Base-by-base conservation (phyloP, 345 rosid species). In the Eucalyptus pauciflora region DNA sequence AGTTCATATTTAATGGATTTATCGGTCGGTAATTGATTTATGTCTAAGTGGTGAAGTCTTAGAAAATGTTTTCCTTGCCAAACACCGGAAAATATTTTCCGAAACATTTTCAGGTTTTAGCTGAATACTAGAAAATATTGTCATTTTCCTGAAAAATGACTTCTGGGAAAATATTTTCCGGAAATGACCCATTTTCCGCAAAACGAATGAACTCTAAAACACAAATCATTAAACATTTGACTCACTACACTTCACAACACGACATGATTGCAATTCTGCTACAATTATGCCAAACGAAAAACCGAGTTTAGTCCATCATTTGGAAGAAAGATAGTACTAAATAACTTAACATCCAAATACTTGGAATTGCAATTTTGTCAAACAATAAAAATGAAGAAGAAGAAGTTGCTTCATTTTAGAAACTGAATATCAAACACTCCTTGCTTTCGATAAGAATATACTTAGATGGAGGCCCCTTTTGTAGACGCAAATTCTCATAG, bases 261-360 rank as follows among this genome's bases (percentile, higher is more conserved):
- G 7, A 3, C 18, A 10, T 1, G 0, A 37, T 5, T 69, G 37
- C 7, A 69, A 1, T 33, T 17, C 1, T 6, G 13, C 11, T 8
- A 8, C 12, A 9, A 69, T 31, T 8, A 31, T 69, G 24, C 43
- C 7, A n/a, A 33, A 8, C 2, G 7, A 31, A 64, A 64, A 15
- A 33, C 4, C 0, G 7, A 33, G 81, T 33, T 33, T 33, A 71
- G 13, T 37, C 45, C 25, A 33, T 71, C 25, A 4, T 71, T 71
- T 4, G 11, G 81, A 17, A 33, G 25, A 71, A 18, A 33, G 46
- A 37, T n/a, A n/a, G n/a, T n/a, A n/a, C n/a, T n/a, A n/a, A n/a
- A n/a, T n/a, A n/a, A n/a, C n/a, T n/a, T n/a, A n/a, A n/a, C n/a
- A n/a, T n/a, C n/a, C n/a, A n/a, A n/a, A n/a, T n/a, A n/a, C n/a